These are phyloP conservation scores for Colletotrichum sidae DNA, from an alignment of 2,329 filamentous ascomycete species.

Conservation along the genomic window DNA sequence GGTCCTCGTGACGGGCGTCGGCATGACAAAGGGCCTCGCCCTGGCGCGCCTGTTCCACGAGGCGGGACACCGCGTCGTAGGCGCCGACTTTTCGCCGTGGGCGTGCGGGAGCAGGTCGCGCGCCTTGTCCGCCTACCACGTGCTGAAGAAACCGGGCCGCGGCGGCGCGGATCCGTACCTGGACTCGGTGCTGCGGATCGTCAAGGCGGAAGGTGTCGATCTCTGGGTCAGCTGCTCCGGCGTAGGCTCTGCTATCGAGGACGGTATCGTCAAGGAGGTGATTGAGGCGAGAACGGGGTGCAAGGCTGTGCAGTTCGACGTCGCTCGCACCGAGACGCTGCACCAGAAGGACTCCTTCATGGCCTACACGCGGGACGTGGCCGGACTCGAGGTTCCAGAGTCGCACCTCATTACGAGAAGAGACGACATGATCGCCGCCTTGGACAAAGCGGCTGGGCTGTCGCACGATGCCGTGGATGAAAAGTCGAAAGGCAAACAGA, in stretches of 20 bases:
- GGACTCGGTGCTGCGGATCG: slow-evolving; percentile 66
- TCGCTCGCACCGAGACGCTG: slow-evolving; percentile 65
- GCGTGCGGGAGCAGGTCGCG: slow-evolving; percentile 69
- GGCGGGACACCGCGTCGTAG: slow-evolving; percentile 76
- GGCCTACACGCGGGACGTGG: slow-evolving; percentile 62
- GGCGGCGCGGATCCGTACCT: slow-evolving; percentile 62
- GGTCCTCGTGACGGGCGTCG: slow-evolving; percentile 78
- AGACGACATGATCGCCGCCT: slow-evolving; percentile 63
- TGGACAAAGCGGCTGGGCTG: slow-evolving; percentile 49
- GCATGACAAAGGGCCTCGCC: slow-evolving; percentile 77
- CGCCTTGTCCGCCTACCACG: slow-evolving; percentile 66
- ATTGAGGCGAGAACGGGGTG: slow-evolving; percentile 69
- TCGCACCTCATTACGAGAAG: slow-evolving; percentile 64
- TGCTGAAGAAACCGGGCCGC: slow-evolving; percentile 46
- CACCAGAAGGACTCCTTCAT: slow-evolving; percentile 77
- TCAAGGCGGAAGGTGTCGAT: slow-evolving; percentile 70
- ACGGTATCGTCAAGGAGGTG: slow-evolving; percentile 72
- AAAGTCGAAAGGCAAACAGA: slow-evolving; percentile 42
- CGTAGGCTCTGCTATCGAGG: slow-evolving; percentile 73
- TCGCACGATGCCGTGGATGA: slow-evolving; percentile 26
- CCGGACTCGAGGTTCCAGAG: slow-evolving; percentile 64
- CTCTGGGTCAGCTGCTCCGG: slow-evolving; percentile 81
- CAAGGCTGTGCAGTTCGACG: slow-evolving; percentile 72
- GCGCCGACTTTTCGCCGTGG: slow-evolving; percentile 71
- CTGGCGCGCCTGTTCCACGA: slow-evolving; percentile 74